phyloP scores from a whole-genome alignment of 2,329 filamentous ascomycete genomes.

The Ceratocystis diversiconidia region DNA sequence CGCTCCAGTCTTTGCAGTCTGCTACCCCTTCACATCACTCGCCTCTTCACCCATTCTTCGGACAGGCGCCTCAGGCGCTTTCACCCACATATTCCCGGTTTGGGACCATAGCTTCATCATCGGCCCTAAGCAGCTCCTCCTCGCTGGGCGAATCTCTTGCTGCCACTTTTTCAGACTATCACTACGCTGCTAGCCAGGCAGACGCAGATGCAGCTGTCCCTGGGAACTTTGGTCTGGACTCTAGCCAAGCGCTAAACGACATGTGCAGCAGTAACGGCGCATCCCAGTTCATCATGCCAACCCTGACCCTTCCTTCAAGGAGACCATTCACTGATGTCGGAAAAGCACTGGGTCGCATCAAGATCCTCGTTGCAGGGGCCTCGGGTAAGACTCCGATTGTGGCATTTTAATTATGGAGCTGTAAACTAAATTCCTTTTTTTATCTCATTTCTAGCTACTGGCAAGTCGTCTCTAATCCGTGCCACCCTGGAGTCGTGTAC shows the following conservation, averaged over 20 bases:
- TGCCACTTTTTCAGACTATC: constrained; percentile 33
- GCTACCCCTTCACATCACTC: not conserved
- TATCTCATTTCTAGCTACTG: constrained; percentile 42
- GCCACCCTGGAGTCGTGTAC: constrained; percentile 75
- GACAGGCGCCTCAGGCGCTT: not conserved
- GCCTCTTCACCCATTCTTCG: not conserved
- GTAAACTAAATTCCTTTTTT: not conserved
- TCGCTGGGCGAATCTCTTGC: constrained; percentile 39
- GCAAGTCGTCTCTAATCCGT: constrained; percentile 81
- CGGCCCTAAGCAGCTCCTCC: constrained; percentile 32
- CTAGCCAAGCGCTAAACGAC: not conserved
- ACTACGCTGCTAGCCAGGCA: constrained; percentile 7
- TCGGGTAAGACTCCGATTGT: constrained; percentile 39
- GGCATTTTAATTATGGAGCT: not conserved
- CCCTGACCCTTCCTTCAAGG: constrained; percentile 76
- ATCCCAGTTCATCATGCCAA: constrained; percentile 91
- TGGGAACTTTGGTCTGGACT: not conserved
- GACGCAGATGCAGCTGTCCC: constrained; percentile 26
- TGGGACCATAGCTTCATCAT: constrained; percentile 18
- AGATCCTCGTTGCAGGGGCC: constrained; percentile 73
- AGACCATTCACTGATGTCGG: constrained; percentile 82
- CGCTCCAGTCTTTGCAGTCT: constrained; percentile 15
- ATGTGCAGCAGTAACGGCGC: not conserved
- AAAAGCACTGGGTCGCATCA: constrained; percentile 70
- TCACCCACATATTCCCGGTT: constrained; percentile 23